Base-by-base conservation (phyloP, 108 stramenopile genomes). In the Fragilariopsis cylindrus region DNA sequence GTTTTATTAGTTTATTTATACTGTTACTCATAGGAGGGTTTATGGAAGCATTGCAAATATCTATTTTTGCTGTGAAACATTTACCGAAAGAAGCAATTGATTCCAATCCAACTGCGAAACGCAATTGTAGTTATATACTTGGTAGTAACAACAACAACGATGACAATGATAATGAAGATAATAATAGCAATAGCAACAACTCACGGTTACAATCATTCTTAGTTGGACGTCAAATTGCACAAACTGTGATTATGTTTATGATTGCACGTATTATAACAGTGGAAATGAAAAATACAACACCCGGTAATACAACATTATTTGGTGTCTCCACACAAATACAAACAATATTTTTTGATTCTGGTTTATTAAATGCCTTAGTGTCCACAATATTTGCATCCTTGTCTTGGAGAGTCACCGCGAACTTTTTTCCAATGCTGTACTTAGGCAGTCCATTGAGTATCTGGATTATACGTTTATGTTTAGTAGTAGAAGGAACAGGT, bases 21-120 rank as follows among this genome's bases (percentile, higher is more conserved):
- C 64, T 89, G 16, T 60, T 85, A 77, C 12, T 63, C 43, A 49
- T 89, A 30, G 79, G 80, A 4, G 88, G 88, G 0, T 75, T 85
- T 48, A 76, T 89, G 83, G 88, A 89, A 67, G 85, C 84, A 18
- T 79, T 86, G 65, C 88, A 89, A 63, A 86, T 89, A 77, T 85
- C 88, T 21, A 43, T 85, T 57, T 89, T 86, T 67, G 85, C 85
- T n/a, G 84, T 89, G n/a, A 53, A 62, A 21, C 81, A 85, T 46
- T 18, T 90, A 16, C 81, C 78, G 6, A 62, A 70, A 30, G 76
- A 81, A 9, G 62, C 73, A 15, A 45, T 83, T 19, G 47, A 49
- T 60, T 47, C 40, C 8, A 64, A 73, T 71, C 75, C 84, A 0
- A 47, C 48, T 15, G 84, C 86, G 6, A 16, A 19, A 15, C 42